Evolutionary conservation across 371 early-diverging fungal species (phyloP), one percentile per base, ranked within the genome.

Genomic region (Haplosporangium sp.): DNA sequence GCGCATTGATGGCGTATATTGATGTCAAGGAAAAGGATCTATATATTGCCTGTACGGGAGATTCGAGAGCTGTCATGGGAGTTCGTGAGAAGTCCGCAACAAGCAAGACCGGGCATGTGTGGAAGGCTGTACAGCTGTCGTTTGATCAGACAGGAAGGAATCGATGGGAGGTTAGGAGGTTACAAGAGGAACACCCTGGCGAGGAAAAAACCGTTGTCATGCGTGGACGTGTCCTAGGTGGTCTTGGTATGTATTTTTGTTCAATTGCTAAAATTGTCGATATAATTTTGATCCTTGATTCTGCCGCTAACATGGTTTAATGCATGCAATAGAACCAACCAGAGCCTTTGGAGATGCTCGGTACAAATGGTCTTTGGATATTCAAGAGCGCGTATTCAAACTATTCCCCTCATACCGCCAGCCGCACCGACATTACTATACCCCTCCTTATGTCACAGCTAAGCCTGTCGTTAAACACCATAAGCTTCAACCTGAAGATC

Each of bases 361-460:
- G 69, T 94, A 94, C 87, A 95, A 96, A 78, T 95, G 94, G 84
- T 86, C 91, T 65, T 71, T 83, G 17, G 91, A 90, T 58, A 86
- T 85, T 34, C 94, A 94, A 69, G 88, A 88, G 48, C 86, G 87
- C 38, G 85, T 90, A 40, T 92, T 91, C 79, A 86, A 87, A 9
- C 85, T 88, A 67, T 90, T 91, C 40, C 87, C 89, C 11, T 86
- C 88, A 45, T 86, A 88, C 62, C 90, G 91, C 35, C 86, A 85
- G n/a, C 88, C 91, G 15, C 90, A 94, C 5, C 84, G 84, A 10
- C 84, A 94, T 68, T 94, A 90, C 72, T 75, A 76, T 4, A 94
- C 97, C 7, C 99, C 99, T 45, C 99, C 99, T 0, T 98, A 98
- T 65, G 91, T 98, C 17, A 94, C 95, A 5, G 97, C 98, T 3